A percentile compares a stretch with the other conserved stretches of the same genome.
Evolutionary conservation across 805 yeast species (phyloP).

Genomic region (Clavispora asparagi): DNA sequence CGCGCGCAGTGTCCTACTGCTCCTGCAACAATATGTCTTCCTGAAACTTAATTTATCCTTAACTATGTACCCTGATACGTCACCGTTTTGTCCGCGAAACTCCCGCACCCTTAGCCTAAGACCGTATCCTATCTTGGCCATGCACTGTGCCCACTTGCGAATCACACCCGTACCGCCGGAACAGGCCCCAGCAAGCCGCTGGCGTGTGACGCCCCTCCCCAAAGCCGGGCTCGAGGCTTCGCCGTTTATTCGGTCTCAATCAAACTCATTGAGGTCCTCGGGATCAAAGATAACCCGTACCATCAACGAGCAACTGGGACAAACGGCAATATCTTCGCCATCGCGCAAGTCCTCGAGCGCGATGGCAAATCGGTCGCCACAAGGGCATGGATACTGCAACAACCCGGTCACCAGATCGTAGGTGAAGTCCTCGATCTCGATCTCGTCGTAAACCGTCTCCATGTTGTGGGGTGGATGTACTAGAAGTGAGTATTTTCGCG

Average conservation of each 20-base stretch:
- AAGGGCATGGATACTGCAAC: slow-evolving; percentile 95
- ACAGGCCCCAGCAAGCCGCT: too few species aligned
- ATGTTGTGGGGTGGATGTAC: slow-evolving; percentile 18
- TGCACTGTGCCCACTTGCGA: not conserved
- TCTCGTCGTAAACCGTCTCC: slow-evolving; percentile 80
- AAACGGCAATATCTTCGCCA: slow-evolving; percentile 91
- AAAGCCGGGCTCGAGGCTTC: too few species aligned
- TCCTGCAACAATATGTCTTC: not conserved
- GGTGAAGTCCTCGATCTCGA: slow-evolving; percentile 95
- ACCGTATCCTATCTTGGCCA: not conserved
- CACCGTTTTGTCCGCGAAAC: not conserved
- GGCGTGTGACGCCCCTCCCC: too few species aligned
- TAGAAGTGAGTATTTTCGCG: not conserved
- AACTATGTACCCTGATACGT: not conserved
- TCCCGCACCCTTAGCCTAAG: not conserved
- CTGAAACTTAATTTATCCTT: not conserved
- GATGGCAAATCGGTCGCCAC: slow-evolving; percentile 93
- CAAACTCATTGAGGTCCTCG: slow-evolving; percentile 46
- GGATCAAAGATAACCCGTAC: slow-evolving; percentile 84
- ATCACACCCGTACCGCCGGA: not conserved
- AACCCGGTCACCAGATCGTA: slow-evolving; percentile 78
- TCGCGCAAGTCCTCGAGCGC: slow-evolving; percentile 78
- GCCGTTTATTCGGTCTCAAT: not conserved
- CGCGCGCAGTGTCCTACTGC: not conserved
- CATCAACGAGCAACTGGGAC: slow-evolving; percentile 95